A percentile compares a stretch with the other conserved stretches of the same genome.
These are phyloP conservation scores for Coemansia sp. DNA, from an alignment of 192 early-diverging fungal genomes.

Conservation along the genomic window DNA sequence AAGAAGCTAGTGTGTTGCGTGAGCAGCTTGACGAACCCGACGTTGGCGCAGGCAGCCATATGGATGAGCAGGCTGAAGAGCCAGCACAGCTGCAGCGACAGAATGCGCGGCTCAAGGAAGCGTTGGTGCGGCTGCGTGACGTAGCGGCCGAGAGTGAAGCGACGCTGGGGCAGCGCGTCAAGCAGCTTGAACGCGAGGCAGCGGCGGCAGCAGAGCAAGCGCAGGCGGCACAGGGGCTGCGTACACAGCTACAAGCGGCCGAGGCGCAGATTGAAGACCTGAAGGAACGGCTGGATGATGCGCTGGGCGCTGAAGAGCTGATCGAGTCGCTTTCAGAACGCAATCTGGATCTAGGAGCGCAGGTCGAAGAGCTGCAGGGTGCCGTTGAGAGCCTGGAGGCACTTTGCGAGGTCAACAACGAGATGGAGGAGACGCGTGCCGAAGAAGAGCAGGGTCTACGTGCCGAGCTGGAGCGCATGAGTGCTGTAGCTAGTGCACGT, in stretches of 20 bases:
- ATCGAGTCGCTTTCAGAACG: slow-evolving; percentile 80
- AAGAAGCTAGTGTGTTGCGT: slow-evolving; percentile 68
- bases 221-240: slow-evolving; percentile 44
- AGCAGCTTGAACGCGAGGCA: slow-evolving; percentile 71
- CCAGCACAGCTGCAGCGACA: slow-evolving; percentile 69
- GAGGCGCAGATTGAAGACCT: slow-evolving; percentile 81
- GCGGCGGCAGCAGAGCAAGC: slow-evolving; percentile 58
- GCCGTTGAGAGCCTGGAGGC: slow-evolving; percentile 86
- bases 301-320: slow-evolving; percentile 78
- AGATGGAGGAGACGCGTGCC: slow-evolving; percentile 90
- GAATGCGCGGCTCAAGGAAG: slow-evolving; percentile 87
- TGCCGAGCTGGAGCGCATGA: slow-evolving; percentile 75
- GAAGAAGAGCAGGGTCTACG: slow-evolving; percentile 84
- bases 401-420: slow-evolving; percentile 86
- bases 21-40: slow-evolving; percentile 82
- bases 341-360: slow-evolving; percentile 74
- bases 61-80: slow-evolving; percentile 1
- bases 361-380: slow-evolving; percentile 72
- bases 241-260: slow-evolving; percentile 60
- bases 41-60: slow-evolving; percentile 53
- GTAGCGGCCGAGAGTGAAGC: slow-evolving; percentile 70
- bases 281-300: slow-evolving; percentile 79
- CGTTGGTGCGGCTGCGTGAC: slow-evolving; percentile 82
- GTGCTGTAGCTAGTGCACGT: slow-evolving; percentile 64
- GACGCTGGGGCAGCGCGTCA: slow-evolving; percentile 61